phyloP scores from a whole-genome alignment of 495 filamentous ascomycete species.

The Paragyromitra xinjiangensis region DNA sequence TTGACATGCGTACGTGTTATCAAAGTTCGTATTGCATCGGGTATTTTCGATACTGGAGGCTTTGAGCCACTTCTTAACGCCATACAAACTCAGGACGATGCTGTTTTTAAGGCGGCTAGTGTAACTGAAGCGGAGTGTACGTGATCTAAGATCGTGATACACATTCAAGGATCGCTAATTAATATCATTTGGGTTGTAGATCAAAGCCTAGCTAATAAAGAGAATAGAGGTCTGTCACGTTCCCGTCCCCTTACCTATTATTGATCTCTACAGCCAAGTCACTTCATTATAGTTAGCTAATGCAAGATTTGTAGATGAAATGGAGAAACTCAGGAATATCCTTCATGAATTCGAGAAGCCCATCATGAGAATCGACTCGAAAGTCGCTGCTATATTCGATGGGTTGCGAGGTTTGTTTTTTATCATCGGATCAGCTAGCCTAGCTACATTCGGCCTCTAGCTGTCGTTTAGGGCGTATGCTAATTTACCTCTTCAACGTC shows the following conservation, averaged over 20 bases:
- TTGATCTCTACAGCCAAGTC: too few relatives aligned
- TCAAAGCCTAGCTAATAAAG: not conserved
- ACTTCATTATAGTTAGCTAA: not conserved
- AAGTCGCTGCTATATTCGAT: not conserved
- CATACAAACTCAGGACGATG: not conserved
- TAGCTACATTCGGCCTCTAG: too few relatives aligned
- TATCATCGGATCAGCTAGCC: too few relatives aligned
- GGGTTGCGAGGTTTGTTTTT: not conserved
- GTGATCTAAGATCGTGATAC: slow-evolving; percentile 2
- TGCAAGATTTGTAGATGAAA: not conserved
- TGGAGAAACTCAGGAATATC: not conserved
- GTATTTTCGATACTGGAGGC: not conserved
- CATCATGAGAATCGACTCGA: slow-evolving; percentile 9
- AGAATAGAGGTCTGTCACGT: not conserved
- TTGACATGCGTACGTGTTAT: not conserved
- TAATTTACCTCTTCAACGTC: too few relatives aligned
- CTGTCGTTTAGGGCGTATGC: too few relatives aligned
- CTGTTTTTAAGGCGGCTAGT: not conserved
- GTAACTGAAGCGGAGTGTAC: not conserved
- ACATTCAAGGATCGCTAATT: not conserved
- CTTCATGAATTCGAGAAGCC: not conserved
- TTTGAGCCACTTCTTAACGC: slow-evolving; percentile 1
- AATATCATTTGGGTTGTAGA: not conserved
- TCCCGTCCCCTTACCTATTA: not conserved
- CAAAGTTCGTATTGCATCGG: not conserved